These are phyloP conservation scores for Ustilago xerochloae DNA, from an alignment of 1,284 basidiomycete species.

Conservation along the genomic window DNA sequence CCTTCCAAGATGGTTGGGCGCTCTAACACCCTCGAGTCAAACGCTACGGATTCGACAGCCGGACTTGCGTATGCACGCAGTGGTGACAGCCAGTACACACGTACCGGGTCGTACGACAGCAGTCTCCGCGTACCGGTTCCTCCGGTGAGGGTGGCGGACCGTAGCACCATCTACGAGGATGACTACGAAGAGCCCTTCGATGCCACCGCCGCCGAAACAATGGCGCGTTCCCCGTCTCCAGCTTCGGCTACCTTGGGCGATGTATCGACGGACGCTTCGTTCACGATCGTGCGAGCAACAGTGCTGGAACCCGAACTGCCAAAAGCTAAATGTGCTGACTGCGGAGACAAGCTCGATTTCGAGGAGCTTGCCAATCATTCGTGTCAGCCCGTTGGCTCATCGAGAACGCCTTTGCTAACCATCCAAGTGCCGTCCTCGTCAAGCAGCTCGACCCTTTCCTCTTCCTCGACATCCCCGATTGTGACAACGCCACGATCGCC, in stretches of 20 bases:
- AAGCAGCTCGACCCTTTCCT: slow-evolving; percentile 15
- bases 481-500: slow-evolving; percentile 33
- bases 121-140: neutral
- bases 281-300: slow-evolving; percentile 37
- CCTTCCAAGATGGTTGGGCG: neutral
- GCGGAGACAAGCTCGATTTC: slow-evolving; percentile 50
- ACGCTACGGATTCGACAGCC: slow-evolving; percentile 23
- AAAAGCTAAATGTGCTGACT: slow-evolving; percentile 59
- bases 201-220: neutral
- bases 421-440: slow-evolving; percentile 28
- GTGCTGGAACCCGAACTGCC: slow-evolving; percentile 47
- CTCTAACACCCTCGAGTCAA: slow-evolving; percentile 18
- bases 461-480: slow-evolving; percentile 13
- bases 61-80: slow-evolving; percentile 19
- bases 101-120: neutral
- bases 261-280: slow-evolving; percentile 8
- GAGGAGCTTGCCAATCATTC: slow-evolving; percentile 54
- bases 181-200: slow-evolving; percentile 43
- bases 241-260: slow-evolving; percentile 16
- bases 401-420: slow-evolving; percentile 24
- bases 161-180: slow-evolving; percentile 43
- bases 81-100: slow-evolving; percentile 19
- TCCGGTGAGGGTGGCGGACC: slow-evolving; percentile 15
- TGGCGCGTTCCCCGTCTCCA: slow-evolving; percentile 6
- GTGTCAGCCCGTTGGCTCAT: slow-evolving; percentile 23